Evolutionary conservation across 2,329 filamentous ascomycete genomes (phyloP).

Genomic region (Grosmannia clavigera): DNA sequence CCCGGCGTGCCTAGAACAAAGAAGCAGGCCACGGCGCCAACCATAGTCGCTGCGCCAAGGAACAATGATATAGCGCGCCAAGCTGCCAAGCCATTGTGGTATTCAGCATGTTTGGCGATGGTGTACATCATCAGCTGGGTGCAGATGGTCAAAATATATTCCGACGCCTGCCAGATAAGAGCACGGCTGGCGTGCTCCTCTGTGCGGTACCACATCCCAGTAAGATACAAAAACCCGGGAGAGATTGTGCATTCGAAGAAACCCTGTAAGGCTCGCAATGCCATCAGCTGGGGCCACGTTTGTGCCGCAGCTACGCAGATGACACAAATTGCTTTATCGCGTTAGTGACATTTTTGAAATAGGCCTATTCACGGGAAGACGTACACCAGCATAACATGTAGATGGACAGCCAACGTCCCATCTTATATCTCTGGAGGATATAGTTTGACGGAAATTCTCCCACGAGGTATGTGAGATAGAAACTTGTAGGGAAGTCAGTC

Average conservation of each 20-base stretch:
- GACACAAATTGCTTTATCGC: constrained; percentile 15
- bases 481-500: not conserved
- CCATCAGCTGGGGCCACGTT: constrained; percentile 24
- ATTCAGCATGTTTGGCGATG: constrained; percentile 15
- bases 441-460: constrained; percentile 21
- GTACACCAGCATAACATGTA: constrained; percentile 18
- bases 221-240: constrained; percentile 25
- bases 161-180: constrained; percentile 24
- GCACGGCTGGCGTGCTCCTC: constrained; percentile 23
- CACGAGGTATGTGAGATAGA: constrained; percentile 20
- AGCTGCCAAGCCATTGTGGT: not conserved
- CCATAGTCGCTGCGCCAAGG: constrained; percentile 20
- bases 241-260: constrained; percentile 26
- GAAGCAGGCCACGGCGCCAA: constrained; percentile 19
- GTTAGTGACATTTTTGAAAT: not conserved
- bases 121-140: constrained; percentile 23
- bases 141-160: constrained; percentile 24
- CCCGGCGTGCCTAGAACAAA: constrained; percentile 24
- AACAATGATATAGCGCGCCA: constrained; percentile 21
- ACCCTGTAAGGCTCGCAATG: constrained; percentile 23
- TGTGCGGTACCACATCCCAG: constrained; percentile 25
- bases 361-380: not conserved
- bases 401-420: constrained; percentile 15
- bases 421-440: constrained; percentile 17
- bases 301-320: constrained; percentile 24